phyloP scores from a whole-genome alignment of 345 rosid genomes.

The Moringa oleifera region DNA sequence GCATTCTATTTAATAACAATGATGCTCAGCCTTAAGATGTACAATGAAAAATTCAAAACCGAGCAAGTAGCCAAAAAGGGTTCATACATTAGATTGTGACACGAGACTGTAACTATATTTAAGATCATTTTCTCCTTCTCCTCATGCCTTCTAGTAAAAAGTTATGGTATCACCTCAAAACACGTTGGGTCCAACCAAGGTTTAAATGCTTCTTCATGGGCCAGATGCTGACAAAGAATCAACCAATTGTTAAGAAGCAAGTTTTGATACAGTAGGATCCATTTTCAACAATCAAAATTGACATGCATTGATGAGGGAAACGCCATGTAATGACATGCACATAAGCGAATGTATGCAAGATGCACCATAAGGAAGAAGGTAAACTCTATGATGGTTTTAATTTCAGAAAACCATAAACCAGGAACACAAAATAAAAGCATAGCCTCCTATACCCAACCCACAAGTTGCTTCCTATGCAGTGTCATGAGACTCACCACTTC shows the following conservation, averaged over 20 bases:
- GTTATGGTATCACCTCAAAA: conserved; percentile 16
- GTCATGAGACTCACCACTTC: not conserved
- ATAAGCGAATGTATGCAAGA: not conserved
- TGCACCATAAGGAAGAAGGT: not conserved
- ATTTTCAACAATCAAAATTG: not conserved
- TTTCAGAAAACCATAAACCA: no score
- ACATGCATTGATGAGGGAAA: not conserved
- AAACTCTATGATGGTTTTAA: not conserved
- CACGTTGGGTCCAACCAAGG: conserved; percentile 48
- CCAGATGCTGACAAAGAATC: conserved; percentile 33
- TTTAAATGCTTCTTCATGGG: conserved; percentile 39
- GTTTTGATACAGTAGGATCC: not conserved
- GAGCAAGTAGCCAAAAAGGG: not conserved
- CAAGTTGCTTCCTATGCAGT: not conserved
- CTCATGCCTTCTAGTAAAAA: not conserved
- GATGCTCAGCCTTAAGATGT: conserved; percentile 31
- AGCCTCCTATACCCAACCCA: not conserved
- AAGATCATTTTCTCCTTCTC: not conserved
- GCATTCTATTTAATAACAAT: conserved; percentile 44
- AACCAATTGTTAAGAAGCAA: conserved; percentile 1
- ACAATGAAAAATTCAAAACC: conserved; percentile 14
- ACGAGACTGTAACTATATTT: not conserved
- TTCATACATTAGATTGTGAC: not conserved
- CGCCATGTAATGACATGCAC: no score
- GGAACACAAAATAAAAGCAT: no score